Percentiles rank a stretch among this genome's conserved stretches.
phyloP scores from a whole-genome alignment of 768 basidiomycete species.

The Atractiella rhizophila region DNA sequence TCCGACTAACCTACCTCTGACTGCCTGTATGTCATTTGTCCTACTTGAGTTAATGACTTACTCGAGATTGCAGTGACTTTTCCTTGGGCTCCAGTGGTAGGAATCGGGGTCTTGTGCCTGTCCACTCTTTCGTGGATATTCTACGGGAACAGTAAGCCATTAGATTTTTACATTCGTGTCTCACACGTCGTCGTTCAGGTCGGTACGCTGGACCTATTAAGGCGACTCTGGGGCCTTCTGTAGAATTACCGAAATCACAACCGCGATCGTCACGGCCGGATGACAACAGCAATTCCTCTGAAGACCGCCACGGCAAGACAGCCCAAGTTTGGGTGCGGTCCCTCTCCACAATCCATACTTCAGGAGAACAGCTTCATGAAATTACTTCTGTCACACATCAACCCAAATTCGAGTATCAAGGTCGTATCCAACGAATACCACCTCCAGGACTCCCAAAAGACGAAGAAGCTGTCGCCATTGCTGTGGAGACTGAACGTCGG shows the following conservation, averaged over 20 bases:
- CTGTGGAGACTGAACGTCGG: too few relatives aligned
- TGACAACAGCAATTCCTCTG: too few relatives aligned
- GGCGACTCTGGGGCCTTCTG: constrained; percentile 11
- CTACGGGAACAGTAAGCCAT: constrained; percentile 20
- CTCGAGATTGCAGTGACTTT: not conserved
- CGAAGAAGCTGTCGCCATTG: too few relatives aligned
- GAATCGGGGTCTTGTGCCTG: constrained; percentile 17
- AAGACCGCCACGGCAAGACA: too few relatives aligned
- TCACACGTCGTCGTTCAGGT: not conserved
- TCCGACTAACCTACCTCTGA: constrained; percentile 19
- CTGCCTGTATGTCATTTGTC: constrained; percentile 13
- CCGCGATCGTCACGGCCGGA: too few relatives aligned
- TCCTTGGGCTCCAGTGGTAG: not conserved
- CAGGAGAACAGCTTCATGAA: too few relatives aligned
- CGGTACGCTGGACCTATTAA: constrained; percentile 25
- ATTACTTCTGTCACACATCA: too few relatives aligned
- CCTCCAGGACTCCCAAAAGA: too few relatives aligned
- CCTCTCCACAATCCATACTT: too few relatives aligned
- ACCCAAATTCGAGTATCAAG: too few relatives aligned
- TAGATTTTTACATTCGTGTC: not conserved
- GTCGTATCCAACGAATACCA: too few relatives aligned
- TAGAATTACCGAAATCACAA: not conserved
- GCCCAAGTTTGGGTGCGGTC: too few relatives aligned
- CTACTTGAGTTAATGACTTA: not conserved
- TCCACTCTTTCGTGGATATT: constrained; percentile 20